A percentile compares a stretch with the other conserved stretches of the same genome.
Conservation (phyloP, 1,139 yeast species). For the Pichia sp. region DNA sequence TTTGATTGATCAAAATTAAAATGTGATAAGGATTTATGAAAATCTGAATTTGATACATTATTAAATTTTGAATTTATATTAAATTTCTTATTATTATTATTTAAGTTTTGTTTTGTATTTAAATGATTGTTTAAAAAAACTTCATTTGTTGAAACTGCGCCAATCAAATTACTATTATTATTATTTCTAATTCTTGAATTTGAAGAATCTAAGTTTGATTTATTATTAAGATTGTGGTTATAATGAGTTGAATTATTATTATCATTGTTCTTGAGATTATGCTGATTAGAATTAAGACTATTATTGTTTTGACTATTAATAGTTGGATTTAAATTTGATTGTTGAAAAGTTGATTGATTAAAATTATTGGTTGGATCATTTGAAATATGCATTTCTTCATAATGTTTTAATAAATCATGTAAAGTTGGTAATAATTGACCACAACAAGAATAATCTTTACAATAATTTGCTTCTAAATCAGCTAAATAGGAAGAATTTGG, state of each 20-base stretch:
- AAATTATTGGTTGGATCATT: not conserved
- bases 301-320: not conserved
- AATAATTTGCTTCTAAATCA: slow-evolving; percentile 88
- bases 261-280: not conserved
- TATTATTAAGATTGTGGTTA: not conserved
- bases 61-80: slow-evolving; percentile 5
- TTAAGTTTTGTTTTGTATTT: slow-evolving; percentile 12
- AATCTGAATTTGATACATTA: slow-evolving; percentile 7
- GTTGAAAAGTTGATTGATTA: no score
- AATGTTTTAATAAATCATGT: slow-evolving; percentile 89
- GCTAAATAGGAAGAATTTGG: slow-evolving; percentile 72
- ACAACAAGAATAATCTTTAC: slow-evolving; percentile 95
- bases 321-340: not conserved
- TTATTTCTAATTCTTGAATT: slow-evolving; percentile 32
- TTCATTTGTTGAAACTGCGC: slow-evolving; percentile 66
- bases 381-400: slow-evolving; percentile 86
- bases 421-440: slow-evolving; percentile 87
- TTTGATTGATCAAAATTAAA: slow-evolving; percentile 19
- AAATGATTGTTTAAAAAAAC: slow-evolving; percentile 48
- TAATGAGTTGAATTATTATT: not conserved
- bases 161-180: slow-evolving; percentile 39
- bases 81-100: slow-evolving; percentile 9
- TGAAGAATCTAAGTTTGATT: not conserved
- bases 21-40: slow-evolving; percentile 18
- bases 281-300: not conserved